phyloP scores from a whole-genome alignment of 129 eudicot genomes.

The sunflower (Helianthus annuus) region HanXRQr2.0-SUNRISE NC_035442.2:66932173-66932672 shows the following conservation, averaged over 20 bases:
- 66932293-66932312: slow-evolving; percentile 79
- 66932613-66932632: slow-evolving; percentile 97
- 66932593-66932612: slow-evolving; percentile 95
- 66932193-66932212: slow-evolving; percentile 96
- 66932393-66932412: slow-evolving; percentile 95
- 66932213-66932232: slow-evolving; percentile 98
- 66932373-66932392: slow-evolving; percentile 90
- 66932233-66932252: slow-evolving; percentile 96
- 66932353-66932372: slow-evolving; percentile 97
- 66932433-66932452: slow-evolving; percentile 88
- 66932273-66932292: slow-evolving; percentile 95
- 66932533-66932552: slow-evolving; percentile 98
- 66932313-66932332: slow-evolving; percentile 73
- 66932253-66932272: slow-evolving; percentile 98
- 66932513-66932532: slow-evolving; percentile 91
- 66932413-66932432: slow-evolving; percentile 96
- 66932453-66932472: slow-evolving; percentile 97
- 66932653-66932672: slow-evolving; percentile 98
- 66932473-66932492: slow-evolving; percentile 99
- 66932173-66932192: slow-evolving; percentile 98
- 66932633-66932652: slow-evolving; percentile 99
- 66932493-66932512: slow-evolving; percentile 95
- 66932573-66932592: slow-evolving; percentile 90
- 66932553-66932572: slow-evolving; percentile 97
- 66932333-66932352: slow-evolving; percentile 97